Percentiles rank a stretch among this genome's conserved stretches.
phyloP scores from a whole-genome alignment of 2,329 filamentous ascomycete genomes.

The Mycocentrospora acerina region DNA sequence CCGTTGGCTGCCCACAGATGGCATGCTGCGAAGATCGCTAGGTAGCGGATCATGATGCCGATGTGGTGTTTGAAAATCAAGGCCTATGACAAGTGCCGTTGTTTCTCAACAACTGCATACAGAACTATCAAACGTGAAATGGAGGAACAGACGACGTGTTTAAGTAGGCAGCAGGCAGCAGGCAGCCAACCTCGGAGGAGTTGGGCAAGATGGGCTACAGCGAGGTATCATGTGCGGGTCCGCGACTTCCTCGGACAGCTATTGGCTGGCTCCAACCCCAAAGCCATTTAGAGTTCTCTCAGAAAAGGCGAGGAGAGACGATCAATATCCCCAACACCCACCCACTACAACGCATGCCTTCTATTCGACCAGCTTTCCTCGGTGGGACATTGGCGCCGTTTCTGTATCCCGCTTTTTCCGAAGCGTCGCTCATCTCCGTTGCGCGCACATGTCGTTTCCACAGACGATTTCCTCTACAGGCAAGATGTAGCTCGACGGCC shows the following conservation, averaged over 20 bases:
- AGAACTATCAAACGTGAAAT: too few species aligned
- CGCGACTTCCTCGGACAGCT: not conserved
- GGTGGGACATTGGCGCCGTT: constrained; percentile 47
- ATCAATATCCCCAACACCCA: not conserved
- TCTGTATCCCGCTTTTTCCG: constrained; percentile 47
- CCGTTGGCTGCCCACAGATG: constrained; percentile 12
- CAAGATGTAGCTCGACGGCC: constrained; percentile 34
- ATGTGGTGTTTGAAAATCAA: too few species aligned
- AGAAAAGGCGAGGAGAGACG: not conserved
- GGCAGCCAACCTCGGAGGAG: too few species aligned
- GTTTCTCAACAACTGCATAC: too few species aligned
- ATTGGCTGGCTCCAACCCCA: not conserved
- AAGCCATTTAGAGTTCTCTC: not conserved
- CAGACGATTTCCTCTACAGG: constrained; percentile 12
- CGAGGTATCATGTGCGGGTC: too few species aligned
- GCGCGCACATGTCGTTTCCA: constrained; percentile 19
- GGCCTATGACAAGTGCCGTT: too few species aligned
- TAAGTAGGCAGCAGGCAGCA: too few species aligned
- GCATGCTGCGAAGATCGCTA: constrained; percentile 19
- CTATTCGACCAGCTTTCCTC: constrained; percentile 29
- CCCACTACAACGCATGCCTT: constrained; percentile 29
- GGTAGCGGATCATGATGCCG: constrained; percentile 21
- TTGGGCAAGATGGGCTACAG: too few species aligned
- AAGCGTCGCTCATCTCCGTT: constrained; percentile 22
- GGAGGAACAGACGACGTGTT: not conserved